Base-by-base conservation (phyloP, 2,329 filamentous ascomycete species). In the Talaromyces sp. region DNA sequence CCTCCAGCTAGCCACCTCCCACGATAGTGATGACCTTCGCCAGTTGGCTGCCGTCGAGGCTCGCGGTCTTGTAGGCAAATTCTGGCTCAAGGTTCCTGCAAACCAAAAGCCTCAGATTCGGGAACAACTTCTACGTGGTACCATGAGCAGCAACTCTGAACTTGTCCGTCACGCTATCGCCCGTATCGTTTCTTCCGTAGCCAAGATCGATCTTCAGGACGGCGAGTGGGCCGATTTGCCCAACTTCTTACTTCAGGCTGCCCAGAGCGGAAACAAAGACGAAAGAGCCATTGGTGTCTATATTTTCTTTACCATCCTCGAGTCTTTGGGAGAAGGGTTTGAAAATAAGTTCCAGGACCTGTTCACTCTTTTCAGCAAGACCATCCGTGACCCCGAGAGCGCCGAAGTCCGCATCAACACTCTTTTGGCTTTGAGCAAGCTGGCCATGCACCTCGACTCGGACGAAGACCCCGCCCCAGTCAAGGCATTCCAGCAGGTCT, bases 351-450 rank as follows among this genome's bases (percentile, higher is more conserved):
- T 92, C 72, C 80, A 85, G 66, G 88, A 91, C 75, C 87, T 98
- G 67, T 92, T 98, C 73, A 84, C 86, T 73, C 84, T 98, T 29
- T 97, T 98, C 81, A 84, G 84, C 78, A 89, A 89, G 77, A 96
- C 93, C 58, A 95, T 99, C 73, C 89, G 91, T 73, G 95, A 98
- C 75, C 89, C 91, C 1, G 89, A 96, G 79, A 97, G 93, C 78
- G 87, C 91, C 68, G 92, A 97, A 77, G 95, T 99, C 65, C 90
- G 93, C 72, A 89, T 97, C 81, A 98, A 97, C 84, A 96, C 95
- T 36, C 89, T 97, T 80, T 87, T 96, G 74, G 93, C 92, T 67
- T 86, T 98, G 67, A 93, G 93, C 73, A 91, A 92, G 74, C 85
- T 97, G 73, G 89, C 94, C 63, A 90, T 96, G 84, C 86, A 96